These are phyloP conservation scores for Aureobasidium vineae DNA, from an alignment of 2,329 filamentous ascomycete species.

Conservation along the genomic window DNA sequence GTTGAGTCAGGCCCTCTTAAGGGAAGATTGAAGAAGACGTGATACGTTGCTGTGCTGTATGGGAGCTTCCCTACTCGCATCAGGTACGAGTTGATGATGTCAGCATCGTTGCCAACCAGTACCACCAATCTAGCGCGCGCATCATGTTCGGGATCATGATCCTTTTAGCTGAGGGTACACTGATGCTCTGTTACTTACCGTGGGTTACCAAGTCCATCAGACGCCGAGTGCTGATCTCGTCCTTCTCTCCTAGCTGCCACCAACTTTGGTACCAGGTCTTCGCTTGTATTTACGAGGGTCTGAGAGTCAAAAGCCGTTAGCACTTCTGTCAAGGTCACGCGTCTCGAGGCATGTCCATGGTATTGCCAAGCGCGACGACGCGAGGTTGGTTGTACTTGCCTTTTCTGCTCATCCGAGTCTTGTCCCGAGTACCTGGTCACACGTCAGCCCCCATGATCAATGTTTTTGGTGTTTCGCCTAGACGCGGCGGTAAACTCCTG, in stretches of 20 bases:
- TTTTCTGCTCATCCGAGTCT: slow-evolving; percentile 68
- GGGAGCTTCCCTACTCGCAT: not conserved
- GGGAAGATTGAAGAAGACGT: not conserved
- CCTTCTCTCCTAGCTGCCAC: not conserved
- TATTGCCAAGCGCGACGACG: not conserved
- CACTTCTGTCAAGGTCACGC: not conserved
- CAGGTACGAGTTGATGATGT: not conserved
- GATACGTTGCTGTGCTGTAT: not conserved
- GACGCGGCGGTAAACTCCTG: not conserved
- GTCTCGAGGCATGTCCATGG: not conserved
- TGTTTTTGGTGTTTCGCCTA: not conserved
- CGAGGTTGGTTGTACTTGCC: slow-evolving; percentile 37
- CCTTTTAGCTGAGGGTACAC: not conserved
- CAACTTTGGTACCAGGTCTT: slow-evolving; percentile 32
- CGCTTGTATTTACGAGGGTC: slow-evolving; percentile 72
- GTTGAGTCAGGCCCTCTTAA: not conserved
- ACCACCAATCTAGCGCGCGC: not conserved
- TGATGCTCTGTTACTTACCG: not conserved
- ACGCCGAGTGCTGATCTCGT: not conserved
- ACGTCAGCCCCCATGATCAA: slow-evolving; percentile 21
- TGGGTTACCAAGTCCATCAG: not conserved
- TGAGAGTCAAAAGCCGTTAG: slow-evolving; percentile 29
- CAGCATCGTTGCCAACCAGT: not conserved
- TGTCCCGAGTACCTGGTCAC: slow-evolving; percentile 64
- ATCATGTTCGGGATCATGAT: not conserved